phyloP scores from a whole-genome alignment of 257 asterid genomes.

The Nemophila menziesii region DNA sequence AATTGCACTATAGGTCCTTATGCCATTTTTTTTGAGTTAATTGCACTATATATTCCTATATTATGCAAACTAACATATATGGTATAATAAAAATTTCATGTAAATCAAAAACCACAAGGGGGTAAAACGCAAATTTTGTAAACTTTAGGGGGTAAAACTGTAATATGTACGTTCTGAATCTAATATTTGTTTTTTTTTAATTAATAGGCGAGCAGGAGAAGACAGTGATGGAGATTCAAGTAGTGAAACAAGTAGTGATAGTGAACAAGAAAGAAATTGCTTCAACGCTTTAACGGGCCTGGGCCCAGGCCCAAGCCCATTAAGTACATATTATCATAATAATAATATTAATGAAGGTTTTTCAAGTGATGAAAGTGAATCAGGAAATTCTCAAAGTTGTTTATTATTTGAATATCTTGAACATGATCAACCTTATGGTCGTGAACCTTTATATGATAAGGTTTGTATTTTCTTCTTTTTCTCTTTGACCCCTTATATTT shows the following conservation, averaged over 20 bases:
- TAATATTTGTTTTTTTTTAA: slow-evolving; percentile 10
- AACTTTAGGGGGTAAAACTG: too few relatives aligned
- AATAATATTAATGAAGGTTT: slow-evolving; percentile 55
- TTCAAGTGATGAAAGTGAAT: slow-evolving; percentile 87
- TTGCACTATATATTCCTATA: too few relatives aligned
- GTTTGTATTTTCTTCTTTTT: slow-evolving; percentile 13
- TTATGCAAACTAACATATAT: too few relatives aligned
- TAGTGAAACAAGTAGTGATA: slow-evolving; percentile 92
- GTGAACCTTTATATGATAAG: slow-evolving; percentile 71
- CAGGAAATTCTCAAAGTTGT: slow-evolving; percentile 57
- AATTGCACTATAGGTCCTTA: too few relatives aligned
- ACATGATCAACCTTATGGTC: slow-evolving; percentile 57
- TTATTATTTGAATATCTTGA: slow-evolving; percentile 75
- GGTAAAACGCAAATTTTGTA: too few relatives aligned
- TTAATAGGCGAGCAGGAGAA: slow-evolving; percentile 58
- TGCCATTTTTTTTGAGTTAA: too few relatives aligned
- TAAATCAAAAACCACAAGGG: too few relatives aligned
- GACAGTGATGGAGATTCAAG: slow-evolving; percentile 88
- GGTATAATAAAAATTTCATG: too few relatives aligned
- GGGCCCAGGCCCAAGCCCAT: too few relatives aligned
- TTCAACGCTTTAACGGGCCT: slow-evolving; percentile 30
- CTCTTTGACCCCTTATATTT: slow-evolving; percentile 1
- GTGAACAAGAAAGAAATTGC: slow-evolving; percentile 54
- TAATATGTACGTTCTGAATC: too few relatives aligned
- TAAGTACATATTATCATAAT: too few relatives aligned